Percentiles rank a stretch among this genome's conserved stretches.
Conservation (phyloP, 768 basidiomycete genomes). For the Kwoniella bestiolae region DNA sequence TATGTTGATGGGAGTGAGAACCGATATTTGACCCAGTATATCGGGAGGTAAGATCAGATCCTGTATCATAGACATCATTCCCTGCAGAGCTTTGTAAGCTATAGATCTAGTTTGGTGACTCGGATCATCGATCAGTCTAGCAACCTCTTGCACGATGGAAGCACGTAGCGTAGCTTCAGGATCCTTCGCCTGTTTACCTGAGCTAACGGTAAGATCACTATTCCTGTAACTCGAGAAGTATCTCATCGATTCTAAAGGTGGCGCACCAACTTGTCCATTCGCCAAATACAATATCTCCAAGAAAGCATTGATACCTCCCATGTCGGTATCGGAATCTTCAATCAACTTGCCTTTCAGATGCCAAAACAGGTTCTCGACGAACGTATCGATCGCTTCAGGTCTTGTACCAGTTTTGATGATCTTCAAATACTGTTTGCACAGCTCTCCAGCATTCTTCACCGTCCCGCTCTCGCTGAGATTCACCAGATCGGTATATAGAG, state of each 20-base stretch:
- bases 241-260: slow-evolving; percentile 19
- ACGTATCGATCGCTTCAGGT: slow-evolving; percentile 9
- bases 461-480: slow-evolving; percentile 5
- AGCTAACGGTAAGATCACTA: not conserved
- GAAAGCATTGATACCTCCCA: slow-evolving; percentile 31
- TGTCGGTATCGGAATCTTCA: slow-evolving; percentile 12
- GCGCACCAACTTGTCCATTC: slow-evolving; percentile 38
- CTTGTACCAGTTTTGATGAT: slow-evolving; percentile 1
- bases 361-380: slow-evolving; percentile 71
- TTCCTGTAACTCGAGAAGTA: slow-evolving; percentile 5
- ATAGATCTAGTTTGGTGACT: slow-evolving; percentile 11
- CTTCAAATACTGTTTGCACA: slow-evolving; percentile 20
- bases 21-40: not conserved
- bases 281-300: slow-evolving; percentile 30
- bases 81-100: slow-evolving; percentile 25
- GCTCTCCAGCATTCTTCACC: slow-evolving; percentile 18
- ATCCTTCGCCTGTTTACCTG: slow-evolving; percentile 10
- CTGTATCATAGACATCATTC: slow-evolving; percentile 18
- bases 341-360: slow-evolving; percentile 74
- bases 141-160: slow-evolving; percentile 18
- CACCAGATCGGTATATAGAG: slow-evolving; percentile 17
- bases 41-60: slow-evolving; percentile 15
- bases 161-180: slow-evolving; percentile 19
- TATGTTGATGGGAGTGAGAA: slow-evolving; percentile 11
- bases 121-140: slow-evolving; percentile 5